Conservation (phyloP, 2,329 filamentous ascomycete genomes). For the Thelonectria blattea region DNA sequence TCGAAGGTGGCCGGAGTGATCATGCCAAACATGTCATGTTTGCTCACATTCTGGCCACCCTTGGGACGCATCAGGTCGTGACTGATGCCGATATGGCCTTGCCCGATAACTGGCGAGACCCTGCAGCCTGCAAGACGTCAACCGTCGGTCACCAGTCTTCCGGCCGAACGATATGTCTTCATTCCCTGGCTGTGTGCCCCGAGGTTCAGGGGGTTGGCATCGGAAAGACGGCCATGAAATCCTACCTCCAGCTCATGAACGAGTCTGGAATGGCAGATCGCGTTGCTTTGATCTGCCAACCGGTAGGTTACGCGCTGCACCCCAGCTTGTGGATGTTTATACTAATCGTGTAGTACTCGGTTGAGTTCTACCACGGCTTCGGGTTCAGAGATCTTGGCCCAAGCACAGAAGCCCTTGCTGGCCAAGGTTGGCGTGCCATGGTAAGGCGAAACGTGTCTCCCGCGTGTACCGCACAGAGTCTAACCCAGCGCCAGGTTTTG, state of each 20-base stretch:
- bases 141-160: slow-evolving; percentile 72
- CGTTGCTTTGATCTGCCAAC: slow-evolving; percentile 78
- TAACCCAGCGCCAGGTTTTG: slow-evolving; percentile 26
- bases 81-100: slow-evolving; percentile 79
- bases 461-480: neutral
- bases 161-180: slow-evolving; percentile 78
- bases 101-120: slow-evolving; percentile 69
- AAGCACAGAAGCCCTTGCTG: slow-evolving; percentile 75
- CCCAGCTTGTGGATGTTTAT: neutral
- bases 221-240: slow-evolving; percentile 74
- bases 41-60: slow-evolving; percentile 79
- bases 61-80: slow-evolving; percentile 66
- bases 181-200: slow-evolving; percentile 81
- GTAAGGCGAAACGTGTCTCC: slow-evolving; percentile 50
- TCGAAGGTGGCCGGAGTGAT: slow-evolving; percentile 56
- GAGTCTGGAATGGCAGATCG: slow-evolving; percentile 72
- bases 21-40: slow-evolving; percentile 64
- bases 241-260: slow-evolving; percentile 79
- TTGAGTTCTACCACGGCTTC: slow-evolving; percentile 77
- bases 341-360: slow-evolving; percentile 57
- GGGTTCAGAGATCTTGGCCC: slow-evolving; percentile 73
- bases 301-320: slow-evolving; percentile 52
- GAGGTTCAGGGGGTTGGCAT: slow-evolving; percentile 76
- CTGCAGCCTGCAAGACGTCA: slow-evolving; percentile 48
- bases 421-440: slow-evolving; percentile 85